Evolutionary conservation across 2,329 filamentous ascomycete species (phyloP), one percentile per base, ranked within the genome.

Genomic region (Pyrenophora tritici-repentis): DNA sequence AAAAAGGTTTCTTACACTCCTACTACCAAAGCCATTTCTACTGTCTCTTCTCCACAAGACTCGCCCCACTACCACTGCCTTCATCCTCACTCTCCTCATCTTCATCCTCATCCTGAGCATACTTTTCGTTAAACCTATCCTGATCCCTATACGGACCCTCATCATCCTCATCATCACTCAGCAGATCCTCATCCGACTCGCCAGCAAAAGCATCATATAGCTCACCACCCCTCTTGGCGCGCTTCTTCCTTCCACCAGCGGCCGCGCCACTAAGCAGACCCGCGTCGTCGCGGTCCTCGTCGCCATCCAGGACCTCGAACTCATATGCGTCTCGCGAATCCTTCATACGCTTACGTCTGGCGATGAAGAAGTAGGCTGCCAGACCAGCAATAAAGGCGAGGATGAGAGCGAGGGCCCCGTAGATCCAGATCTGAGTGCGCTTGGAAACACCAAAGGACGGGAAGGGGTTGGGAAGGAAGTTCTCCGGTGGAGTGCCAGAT

Each of bases 201-300:
- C 90, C 92, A 0, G 94, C 94, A 80, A 99, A 99, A 4, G 94
- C 94, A 78, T 99, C 94, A 72, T 99, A 99, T 37, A 99, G 78
- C 77, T 97, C 93, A 22, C 93, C 91, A 2, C 91, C 94, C 16
- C 90, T 79, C 59, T 79, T 72, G 75, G 81, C 62, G 59, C 83
- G 80, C 14, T 76, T 79, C 74, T 51, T 73, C 73, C 67, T 58
- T 16, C 70, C 67, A 29, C 62, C 64, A 14, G 65, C 62, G 9
- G 65, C 61, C 26, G 70, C 54, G 47, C 71, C 53, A 68, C 76
- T 64, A 17, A 74, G 52, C 62, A 73, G 61, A 53, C 75, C 75
- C 76, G 82, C 71, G 80, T 61, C 86, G 79, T 77, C 77, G n/a
- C 73, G 68, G 22, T 74, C 73, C 22, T 96, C 91, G 16, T 91